Percentiles rank a stretch among this genome's conserved stretches.
These are phyloP conservation scores for Artomyces pyxidatus DNA, from an alignment of 768 basidiomycete genomes.

Conservation along the genomic window DNA sequence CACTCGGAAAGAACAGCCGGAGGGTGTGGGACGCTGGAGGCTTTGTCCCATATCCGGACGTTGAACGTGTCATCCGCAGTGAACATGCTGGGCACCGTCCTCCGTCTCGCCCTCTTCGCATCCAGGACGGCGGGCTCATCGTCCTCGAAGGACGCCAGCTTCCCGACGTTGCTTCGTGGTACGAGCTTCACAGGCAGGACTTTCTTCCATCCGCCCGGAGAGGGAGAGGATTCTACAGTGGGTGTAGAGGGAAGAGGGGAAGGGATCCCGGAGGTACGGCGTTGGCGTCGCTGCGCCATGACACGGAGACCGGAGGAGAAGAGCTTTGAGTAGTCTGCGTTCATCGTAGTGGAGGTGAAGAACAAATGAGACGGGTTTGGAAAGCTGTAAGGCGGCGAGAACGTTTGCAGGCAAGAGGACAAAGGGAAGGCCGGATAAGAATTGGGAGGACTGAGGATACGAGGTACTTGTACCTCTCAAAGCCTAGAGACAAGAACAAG, in stretches of 20 bases:
- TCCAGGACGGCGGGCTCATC: too few relatives aligned
- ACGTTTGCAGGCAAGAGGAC: background rate
- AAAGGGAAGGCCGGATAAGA: constrained; percentile 7
- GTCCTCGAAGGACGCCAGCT: too few relatives aligned
- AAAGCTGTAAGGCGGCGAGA: background rate
- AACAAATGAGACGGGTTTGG: background rate
- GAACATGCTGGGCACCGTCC: background rate
- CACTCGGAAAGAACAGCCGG: too few relatives aligned
- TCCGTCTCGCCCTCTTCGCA: background rate
- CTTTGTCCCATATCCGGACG: constrained; percentile 11
- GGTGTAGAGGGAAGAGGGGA: too few relatives aligned
- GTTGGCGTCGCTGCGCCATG: constrained; percentile 4
- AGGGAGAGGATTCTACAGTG: too few relatives aligned
- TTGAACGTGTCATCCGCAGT: constrained; percentile 4
- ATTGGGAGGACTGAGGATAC: background rate
- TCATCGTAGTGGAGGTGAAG: background rate
- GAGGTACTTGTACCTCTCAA: constrained; percentile 10
- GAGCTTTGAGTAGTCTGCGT: constrained; percentile 14
- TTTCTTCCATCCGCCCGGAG: too few relatives aligned
- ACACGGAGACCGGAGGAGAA: constrained; percentile 13
- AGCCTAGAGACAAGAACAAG: constrained; percentile 7
- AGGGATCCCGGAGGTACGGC: background rate
- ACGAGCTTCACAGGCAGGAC: too few relatives aligned
- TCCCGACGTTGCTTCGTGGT: too few relatives aligned
- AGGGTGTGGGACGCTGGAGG: background rate